phyloP scores from a whole-genome alignment of 2,329 filamentous ascomycete genomes.

The Diplodia mutila region DNA sequence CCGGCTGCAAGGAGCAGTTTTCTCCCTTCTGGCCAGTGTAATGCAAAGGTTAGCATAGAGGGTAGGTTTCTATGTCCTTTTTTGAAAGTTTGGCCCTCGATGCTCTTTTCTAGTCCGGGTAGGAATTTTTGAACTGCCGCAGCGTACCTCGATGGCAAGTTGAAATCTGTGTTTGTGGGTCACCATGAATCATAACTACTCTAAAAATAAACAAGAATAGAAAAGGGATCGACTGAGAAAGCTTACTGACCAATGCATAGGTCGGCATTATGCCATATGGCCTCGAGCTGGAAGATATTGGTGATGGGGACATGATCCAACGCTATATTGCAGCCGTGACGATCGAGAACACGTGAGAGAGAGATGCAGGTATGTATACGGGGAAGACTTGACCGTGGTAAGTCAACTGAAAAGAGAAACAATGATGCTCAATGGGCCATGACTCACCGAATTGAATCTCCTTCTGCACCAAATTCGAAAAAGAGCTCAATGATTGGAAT shows the following conservation, averaged over 20 bases:
- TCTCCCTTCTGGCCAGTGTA: background rate
- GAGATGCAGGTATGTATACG: no score
- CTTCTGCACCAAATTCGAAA: background rate
- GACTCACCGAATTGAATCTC: background rate
- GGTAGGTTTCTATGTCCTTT: background rate
- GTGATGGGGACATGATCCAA: rapidly evolving
- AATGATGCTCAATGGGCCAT: background rate
- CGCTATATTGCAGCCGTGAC: background rate
- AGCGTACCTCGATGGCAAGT: background rate
- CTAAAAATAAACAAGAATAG: background rate
- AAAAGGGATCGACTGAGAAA: rapidly evolving
- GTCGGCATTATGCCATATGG: background rate
- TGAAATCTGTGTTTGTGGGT: background rate
- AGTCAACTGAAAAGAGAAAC: no score
- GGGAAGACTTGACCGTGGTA: no score
- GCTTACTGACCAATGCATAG: background rate
- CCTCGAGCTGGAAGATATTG: no score
- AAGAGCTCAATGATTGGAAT: background rate
- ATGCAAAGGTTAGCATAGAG: background rate
- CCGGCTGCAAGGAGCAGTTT: background rate
- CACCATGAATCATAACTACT: background rate
- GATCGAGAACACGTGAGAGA: background rate
- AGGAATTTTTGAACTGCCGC: background rate
- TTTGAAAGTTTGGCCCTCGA: background rate
- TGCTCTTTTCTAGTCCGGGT: background rate